Conservation (phyloP, 306 rosid genomes). For the Hippophae gyantsensis region DNA sequence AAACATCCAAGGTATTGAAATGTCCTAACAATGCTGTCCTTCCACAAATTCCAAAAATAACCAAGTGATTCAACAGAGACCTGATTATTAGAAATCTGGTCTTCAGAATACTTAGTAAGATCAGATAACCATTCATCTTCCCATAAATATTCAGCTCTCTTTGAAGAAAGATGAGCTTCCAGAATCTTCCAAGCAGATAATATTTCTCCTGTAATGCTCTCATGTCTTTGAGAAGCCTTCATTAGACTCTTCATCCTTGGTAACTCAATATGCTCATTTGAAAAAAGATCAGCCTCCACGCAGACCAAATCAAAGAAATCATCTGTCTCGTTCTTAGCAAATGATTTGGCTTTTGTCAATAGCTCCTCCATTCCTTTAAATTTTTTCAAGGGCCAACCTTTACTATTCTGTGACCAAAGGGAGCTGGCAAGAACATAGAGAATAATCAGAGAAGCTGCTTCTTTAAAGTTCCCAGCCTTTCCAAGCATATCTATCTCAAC, state of each 20-base stretch:
- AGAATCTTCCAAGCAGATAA: slow-evolving; percentile 45
- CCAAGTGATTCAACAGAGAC: slow-evolving; percentile 44
- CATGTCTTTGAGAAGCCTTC: slow-evolving; percentile 25
- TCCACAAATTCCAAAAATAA: slow-evolving; percentile 67
- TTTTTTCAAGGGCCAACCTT: slow-evolving; percentile 60
- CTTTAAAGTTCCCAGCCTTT: slow-evolving; percentile 39
- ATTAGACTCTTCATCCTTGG: slow-evolving; percentile 20
- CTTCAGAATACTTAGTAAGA: slow-evolving; percentile 21
- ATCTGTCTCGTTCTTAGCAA: slow-evolving; percentile 31
- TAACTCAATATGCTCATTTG: slow-evolving; percentile 17
- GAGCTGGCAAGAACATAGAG: slow-evolving; percentile 41
- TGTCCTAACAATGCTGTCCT: slow-evolving; percentile 29
- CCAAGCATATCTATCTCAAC: slow-evolving; percentile 39
- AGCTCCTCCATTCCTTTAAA: slow-evolving; percentile 37
- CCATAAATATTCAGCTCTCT: slow-evolving; percentile 30
- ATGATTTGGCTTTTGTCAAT: slow-evolving; percentile 37
- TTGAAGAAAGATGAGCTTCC: slow-evolving; percentile 43
- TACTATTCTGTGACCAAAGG: slow-evolving; percentile 54
- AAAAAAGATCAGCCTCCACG: slow-evolving; percentile 39
- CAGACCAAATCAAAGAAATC: slow-evolving; percentile 29
- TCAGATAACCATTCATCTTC: slow-evolving; percentile 28
- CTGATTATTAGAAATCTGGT: slow-evolving; percentile 21
- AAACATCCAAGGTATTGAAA: slow-evolving; percentile 28
- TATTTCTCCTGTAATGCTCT: slow-evolving; percentile 41
- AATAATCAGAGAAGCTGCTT: slow-evolving; percentile 39